Percentiles rank a stretch among this genome's conserved stretches.
phyloP scores from a whole-genome alignment of 1,284 basidiomycete species.

The Puccinia horiana region DNA sequence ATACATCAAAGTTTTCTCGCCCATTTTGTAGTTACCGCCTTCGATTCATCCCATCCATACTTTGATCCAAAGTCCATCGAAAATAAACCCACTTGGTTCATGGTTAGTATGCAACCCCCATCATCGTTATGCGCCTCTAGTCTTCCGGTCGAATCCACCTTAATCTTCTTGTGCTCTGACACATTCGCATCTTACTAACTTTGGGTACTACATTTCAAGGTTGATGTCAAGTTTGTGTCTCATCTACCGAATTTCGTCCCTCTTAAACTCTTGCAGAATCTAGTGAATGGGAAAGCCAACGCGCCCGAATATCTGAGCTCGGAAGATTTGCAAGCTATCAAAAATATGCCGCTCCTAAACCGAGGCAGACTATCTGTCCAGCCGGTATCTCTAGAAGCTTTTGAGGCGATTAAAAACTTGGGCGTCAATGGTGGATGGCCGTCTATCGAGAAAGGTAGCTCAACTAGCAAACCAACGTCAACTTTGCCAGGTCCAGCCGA shows the following conservation, averaged over 20 bases:
- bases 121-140: not conserved
- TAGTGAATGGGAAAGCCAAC: conserved; percentile 57
- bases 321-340: conserved; percentile 59
- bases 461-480: not conserved
- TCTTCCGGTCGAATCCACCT: not conserved
- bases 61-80: conserved; percentile 80
- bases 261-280: conserved; percentile 71
- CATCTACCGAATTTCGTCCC: conserved; percentile 76
- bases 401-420: conserved; percentile 68
- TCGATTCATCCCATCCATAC: conserved; percentile 72
- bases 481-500: not conserved
- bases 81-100: conserved; percentile 83
- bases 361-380: conserved; percentile 86
- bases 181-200: not conserved
- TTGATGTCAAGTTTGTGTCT: conserved; percentile 73
- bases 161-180: not conserved
- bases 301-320: conserved; percentile 56
- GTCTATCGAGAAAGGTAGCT: conserved; percentile 51
- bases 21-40: conserved; percentile 23
- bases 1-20: conserved; percentile 3
- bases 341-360: conserved; percentile 77
- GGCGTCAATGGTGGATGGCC: conserved; percentile 69
- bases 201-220: conserved; percentile 59
- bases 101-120: conserved; percentile 59
- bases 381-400: conserved; percentile 71